phyloP scores from a whole-genome alignment of 225 moss, liverwort and hornwort species.

The Pleurozium schreberi region DNA sequence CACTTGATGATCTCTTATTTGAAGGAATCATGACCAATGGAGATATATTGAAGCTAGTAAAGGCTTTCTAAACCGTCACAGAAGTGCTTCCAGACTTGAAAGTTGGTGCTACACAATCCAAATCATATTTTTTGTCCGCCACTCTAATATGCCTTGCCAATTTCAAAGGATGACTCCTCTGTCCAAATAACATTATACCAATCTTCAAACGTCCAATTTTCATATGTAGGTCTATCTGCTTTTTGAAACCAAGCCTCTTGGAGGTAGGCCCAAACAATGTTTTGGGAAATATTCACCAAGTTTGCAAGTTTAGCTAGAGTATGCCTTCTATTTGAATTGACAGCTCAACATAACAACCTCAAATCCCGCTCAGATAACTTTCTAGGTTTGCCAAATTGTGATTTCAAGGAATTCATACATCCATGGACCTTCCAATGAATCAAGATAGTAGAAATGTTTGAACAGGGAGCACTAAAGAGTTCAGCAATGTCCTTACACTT shows the following conservation, averaged over 20 bases:
- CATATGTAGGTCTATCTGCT: background rate
- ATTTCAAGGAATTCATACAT: background rate
- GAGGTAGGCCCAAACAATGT: background rate
- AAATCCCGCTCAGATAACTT: background rate
- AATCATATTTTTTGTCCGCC: too few species aligned
- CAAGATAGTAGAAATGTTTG: background rate
- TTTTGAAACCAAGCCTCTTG: background rate
- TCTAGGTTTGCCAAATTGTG: background rate
- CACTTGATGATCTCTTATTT: background rate
- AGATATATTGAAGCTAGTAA: background rate
- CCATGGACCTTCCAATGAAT: background rate
- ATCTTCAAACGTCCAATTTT: background rate
- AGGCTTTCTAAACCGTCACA: background rate
- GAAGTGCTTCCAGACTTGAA: accelerated
- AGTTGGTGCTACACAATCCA: background rate
- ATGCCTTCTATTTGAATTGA: background rate
- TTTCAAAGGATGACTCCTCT: too few species aligned
- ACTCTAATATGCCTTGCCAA: too few species aligned
- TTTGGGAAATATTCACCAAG: background rate
- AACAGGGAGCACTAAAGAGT: background rate
- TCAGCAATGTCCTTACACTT: background rate
- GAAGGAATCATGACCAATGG: background rate
- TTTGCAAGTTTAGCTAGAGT: accelerated
- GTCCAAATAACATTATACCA: background rate
- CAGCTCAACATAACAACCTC: background rate